Evolutionary conservation across 2,329 filamentous ascomycete species (phyloP).

Genomic region (Ascochyta viciae-villosae): DNA sequence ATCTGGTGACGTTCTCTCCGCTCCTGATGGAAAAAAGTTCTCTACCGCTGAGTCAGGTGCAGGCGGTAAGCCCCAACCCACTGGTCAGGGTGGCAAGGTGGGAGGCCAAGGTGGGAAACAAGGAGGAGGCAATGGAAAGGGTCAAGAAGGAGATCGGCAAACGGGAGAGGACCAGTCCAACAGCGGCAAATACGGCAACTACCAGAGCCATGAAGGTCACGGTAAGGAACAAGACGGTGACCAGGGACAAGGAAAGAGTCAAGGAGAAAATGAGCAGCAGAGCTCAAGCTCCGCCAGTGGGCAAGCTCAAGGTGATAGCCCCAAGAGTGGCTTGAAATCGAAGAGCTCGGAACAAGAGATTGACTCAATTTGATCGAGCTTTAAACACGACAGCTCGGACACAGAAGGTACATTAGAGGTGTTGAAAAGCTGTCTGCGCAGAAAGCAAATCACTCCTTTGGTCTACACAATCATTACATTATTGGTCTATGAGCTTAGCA

Average conservation of each 20-base stretch:
- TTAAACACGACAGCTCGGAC: too few relatives aligned
- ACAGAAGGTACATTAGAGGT: neutral
- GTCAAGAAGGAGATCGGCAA: neutral
- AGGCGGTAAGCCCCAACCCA: neutral
- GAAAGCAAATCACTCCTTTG: conserved; percentile 1
- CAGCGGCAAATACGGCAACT: too few relatives aligned
- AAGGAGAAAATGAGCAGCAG: neutral
- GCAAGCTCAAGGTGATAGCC: neutral
- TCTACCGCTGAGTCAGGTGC: neutral
- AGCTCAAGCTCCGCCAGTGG: neutral
- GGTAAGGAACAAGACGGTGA: too few relatives aligned
- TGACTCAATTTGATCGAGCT: neutral
- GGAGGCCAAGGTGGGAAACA: neutral
- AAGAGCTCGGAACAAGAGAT: neutral
- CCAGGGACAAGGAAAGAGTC: too few relatives aligned
- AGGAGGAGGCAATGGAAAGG: neutral
- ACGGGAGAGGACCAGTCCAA: too few relatives aligned
- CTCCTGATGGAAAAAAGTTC: neutral
- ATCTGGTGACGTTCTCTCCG: neutral
- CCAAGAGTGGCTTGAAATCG: neutral
- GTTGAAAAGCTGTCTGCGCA: neutral
- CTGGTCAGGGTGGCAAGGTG: neutral
- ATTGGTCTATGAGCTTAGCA: neutral
- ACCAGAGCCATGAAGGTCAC: too few relatives aligned
- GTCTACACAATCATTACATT: neutral